Percentiles rank a stretch among this genome's conserved stretches.
These are phyloP conservation scores for Dichotomocladium elegans DNA, from an alignment of 371 early-diverging fungal genomes.

Conservation along the genomic window DNA sequence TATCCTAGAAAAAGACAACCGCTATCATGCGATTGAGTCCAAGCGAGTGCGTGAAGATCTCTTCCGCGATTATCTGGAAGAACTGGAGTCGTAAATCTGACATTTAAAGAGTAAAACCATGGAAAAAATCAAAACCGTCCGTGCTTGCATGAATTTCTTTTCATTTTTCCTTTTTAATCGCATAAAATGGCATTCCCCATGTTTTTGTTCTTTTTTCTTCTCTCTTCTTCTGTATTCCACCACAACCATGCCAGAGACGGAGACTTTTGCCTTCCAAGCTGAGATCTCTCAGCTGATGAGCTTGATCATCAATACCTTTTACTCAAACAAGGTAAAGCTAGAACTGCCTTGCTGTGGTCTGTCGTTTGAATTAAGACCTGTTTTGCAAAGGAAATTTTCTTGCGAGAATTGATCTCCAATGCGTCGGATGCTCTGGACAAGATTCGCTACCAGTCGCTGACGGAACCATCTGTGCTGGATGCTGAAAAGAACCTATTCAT, in stretches of 20 bases:
- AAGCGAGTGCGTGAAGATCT: constrained; percentile 57
- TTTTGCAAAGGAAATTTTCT: constrained; percentile 65
- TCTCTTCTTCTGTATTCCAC: background rate
- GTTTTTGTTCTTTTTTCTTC: background rate
- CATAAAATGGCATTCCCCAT: background rate
- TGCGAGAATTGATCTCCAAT: constrained; percentile 88
- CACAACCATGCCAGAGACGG: constrained; percentile 28
- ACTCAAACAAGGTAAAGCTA: constrained; percentile 44
- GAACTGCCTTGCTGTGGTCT: too few species aligned
- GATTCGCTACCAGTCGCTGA: constrained; percentile 63
- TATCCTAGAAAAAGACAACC: constrained; percentile 51
- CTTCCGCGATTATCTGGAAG: constrained; percentile 55
- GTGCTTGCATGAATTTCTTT: background rate
- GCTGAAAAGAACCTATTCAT: constrained; percentile 59
- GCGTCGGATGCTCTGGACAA: constrained; percentile 87
- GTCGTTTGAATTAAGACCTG: too few species aligned
- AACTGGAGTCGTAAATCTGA: constrained; percentile 4
- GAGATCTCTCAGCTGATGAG: constrained; percentile 93
- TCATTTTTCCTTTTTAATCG: background rate
- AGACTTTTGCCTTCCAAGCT: constrained; percentile 89
- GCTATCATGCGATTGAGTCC: constrained; percentile 54
- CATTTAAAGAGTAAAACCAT: too few species aligned
- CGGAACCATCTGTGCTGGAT: constrained; percentile 51
- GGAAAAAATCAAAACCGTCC: too few species aligned
- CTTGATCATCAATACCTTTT: constrained; percentile 71